Evolutionary conservation across 108 stramenopile species (phyloP), one percentile per base, ranked within the genome.

Genomic region (Conticribra weissflogii): DNA sequence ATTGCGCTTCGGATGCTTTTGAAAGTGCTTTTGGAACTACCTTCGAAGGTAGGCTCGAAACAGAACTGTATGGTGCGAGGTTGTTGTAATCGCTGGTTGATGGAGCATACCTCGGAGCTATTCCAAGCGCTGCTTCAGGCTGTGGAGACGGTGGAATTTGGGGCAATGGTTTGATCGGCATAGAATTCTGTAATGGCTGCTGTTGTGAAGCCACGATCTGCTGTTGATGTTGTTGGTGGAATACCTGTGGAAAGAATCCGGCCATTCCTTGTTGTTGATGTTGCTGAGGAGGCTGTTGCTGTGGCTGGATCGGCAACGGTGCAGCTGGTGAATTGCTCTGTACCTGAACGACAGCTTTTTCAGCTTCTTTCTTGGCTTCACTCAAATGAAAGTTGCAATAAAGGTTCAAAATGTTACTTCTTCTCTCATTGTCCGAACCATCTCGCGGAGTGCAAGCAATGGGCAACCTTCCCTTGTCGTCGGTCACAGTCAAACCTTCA

Each of bases 401-500:
- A 25, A 74, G 49, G 22, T 59, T 58, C 59, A 78, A 57, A 36
- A 78, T 78, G 30, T 78, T 78, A 61, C 64, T 78, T 56, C 77
- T 70, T 46, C 77, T 69, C 45, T 78, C 77, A 60, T 78, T 78
- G 2, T 78, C 77, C 48, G 68, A 69, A 22, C 77, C 77, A 53
- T 78, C 64, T 36, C 56, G 41, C 30, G 77, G 77, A 46, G 77
- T 78, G 33, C 77, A 71, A 19, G 63, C 73, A 21, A 79, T 48
- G 29, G 78, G 72, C 48, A 68, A 33, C 32, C 78, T 31, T 1
- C 73, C 73, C 73, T 75, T 79, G 31, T 75, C 73, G 78, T 93
- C 92, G 63, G 78, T 68, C 8, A 87, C 71, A 3, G 54, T 45
- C 24, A 93, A 73, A 9, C 73, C 89, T 31, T 84, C 74, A 0